phyloP scores from a whole-genome alignment of 768 basidiomycete species.

The Tricholoma sp. region DNA sequence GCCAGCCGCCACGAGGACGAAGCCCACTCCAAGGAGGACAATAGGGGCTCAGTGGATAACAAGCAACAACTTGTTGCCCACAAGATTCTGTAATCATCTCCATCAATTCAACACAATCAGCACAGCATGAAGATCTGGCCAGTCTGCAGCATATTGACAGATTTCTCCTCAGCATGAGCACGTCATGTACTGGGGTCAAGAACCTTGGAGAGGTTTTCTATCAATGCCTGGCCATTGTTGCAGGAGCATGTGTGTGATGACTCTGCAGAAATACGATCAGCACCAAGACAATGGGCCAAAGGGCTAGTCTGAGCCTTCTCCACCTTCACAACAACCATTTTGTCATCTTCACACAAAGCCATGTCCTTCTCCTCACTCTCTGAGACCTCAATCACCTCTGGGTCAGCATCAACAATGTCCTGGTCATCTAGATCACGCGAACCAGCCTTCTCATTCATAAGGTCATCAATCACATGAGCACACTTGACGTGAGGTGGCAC shows the following conservation, averaged over 20 bases:
- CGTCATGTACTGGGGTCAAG: neutral
- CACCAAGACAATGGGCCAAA: neutral
- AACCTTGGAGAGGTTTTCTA: neutral
- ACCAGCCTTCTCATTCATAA: too few species aligned
- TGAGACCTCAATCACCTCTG: neutral
- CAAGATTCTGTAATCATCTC: neutral
- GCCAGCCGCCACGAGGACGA: neutral
- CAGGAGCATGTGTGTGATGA: neutral
- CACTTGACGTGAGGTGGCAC: neutral
- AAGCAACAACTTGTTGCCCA: neutral
- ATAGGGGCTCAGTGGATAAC: neutral
- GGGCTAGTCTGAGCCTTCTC: neutral
- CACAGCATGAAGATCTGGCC: neutral
- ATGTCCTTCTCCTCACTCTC: neutral
- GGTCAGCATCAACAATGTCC: too few species aligned
- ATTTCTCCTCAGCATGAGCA: neutral
- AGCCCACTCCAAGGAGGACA: neutral
- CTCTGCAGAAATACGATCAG: neutral
- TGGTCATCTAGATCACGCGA: too few species aligned
- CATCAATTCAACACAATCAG: neutral
- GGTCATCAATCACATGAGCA: neutral
- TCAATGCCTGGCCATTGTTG: neutral
- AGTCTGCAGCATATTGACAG: neutral
- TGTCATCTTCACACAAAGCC: neutral
- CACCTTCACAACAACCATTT: neutral